Conservation (phyloP, 164 flowering plant genomes). For the Nymphaea thermarum region DNA sequence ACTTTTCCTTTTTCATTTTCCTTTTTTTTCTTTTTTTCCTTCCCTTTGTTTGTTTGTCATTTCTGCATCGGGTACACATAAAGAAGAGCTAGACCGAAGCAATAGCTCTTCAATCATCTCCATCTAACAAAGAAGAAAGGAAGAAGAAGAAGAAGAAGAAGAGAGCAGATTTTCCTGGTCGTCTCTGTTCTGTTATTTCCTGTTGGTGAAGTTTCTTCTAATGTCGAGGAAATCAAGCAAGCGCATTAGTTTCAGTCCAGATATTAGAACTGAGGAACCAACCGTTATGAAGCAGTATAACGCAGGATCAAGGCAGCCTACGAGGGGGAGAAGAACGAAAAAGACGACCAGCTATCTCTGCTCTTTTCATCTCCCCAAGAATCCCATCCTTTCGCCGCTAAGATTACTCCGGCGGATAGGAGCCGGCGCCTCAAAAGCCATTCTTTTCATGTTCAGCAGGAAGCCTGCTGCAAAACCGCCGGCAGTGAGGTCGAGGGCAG, state of each 20-base stretch:
- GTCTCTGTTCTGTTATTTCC: too few species aligned
- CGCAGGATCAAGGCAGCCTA: background rate
- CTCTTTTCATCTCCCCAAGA: background rate
- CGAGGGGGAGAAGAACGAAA: background rate
- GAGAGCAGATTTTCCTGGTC: too few species aligned
- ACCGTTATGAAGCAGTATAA: background rate
- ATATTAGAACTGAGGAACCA: background rate
- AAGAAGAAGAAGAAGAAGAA: too few species aligned
- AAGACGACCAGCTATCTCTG: background rate
- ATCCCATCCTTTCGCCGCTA: background rate
- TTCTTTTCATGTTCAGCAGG: background rate
- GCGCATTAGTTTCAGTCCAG: background rate
- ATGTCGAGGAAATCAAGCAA: background rate
- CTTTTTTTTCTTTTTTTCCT: background rate
- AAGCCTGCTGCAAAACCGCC: background rate
- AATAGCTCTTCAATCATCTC: background rate
- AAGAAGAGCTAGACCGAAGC: too few species aligned
- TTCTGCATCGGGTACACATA: too few species aligned
- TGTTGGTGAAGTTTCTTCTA: background rate
- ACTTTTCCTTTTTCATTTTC: background rate
- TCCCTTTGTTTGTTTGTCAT: background rate
- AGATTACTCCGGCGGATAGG: background rate
- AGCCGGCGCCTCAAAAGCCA: background rate
- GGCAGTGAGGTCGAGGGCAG: background rate
- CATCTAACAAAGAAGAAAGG: background rate